A percentile compares a stretch with the other conserved stretches of the same genome.
These are phyloP conservation scores for Hypoxylon rubiginosum DNA, from an alignment of 2,329 filamentous ascomycete species.

Conservation along the genomic window DNA sequence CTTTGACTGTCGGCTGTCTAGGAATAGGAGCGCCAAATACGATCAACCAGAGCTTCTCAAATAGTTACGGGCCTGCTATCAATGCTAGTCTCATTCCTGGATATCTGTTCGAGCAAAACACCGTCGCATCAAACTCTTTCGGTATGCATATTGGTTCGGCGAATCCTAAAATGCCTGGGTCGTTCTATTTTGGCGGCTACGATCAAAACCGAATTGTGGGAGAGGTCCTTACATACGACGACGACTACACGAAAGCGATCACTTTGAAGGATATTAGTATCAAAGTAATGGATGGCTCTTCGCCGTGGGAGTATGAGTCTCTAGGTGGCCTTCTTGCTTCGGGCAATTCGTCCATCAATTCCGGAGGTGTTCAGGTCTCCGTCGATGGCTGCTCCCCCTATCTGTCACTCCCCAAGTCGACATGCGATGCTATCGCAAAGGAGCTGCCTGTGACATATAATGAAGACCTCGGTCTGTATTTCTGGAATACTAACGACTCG, in stretches of 20 bases:
- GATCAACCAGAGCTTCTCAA: constrained; percentile 49
- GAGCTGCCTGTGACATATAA: constrained; percentile 57
- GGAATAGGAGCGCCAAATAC: constrained; percentile 48
- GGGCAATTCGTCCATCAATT: constrained; percentile 47
- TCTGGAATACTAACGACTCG: constrained; percentile 55
- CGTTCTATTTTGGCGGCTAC: constrained; percentile 58
- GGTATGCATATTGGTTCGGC: constrained; percentile 59
- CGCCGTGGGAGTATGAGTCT: constrained; percentile 54
- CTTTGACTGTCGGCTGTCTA: constrained; percentile 51
- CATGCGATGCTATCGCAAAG: constrained; percentile 57
- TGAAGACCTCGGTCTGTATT: constrained; percentile 55
- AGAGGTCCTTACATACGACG: constrained; percentile 46
- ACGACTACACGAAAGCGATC: constrained; percentile 46
- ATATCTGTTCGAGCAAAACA: constrained; percentile 42
- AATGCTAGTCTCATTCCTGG: constrained; percentile 52
- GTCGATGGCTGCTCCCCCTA: constrained; percentile 57
- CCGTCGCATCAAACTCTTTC: constrained; percentile 57
- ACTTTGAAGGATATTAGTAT: constrained; percentile 58
- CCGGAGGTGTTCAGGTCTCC: constrained; percentile 49
- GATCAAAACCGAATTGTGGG: constrained; percentile 57
- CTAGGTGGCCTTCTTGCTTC: constrained; percentile 49
- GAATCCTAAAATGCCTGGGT: constrained; percentile 51
- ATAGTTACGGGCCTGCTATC: constrained; percentile 32
- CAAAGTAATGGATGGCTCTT: constrained; percentile 56
- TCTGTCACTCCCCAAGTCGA: constrained; percentile 56